phyloP scores from a whole-genome alignment of 495 filamentous ascomycete species.

The Cercophora samala region DNA sequence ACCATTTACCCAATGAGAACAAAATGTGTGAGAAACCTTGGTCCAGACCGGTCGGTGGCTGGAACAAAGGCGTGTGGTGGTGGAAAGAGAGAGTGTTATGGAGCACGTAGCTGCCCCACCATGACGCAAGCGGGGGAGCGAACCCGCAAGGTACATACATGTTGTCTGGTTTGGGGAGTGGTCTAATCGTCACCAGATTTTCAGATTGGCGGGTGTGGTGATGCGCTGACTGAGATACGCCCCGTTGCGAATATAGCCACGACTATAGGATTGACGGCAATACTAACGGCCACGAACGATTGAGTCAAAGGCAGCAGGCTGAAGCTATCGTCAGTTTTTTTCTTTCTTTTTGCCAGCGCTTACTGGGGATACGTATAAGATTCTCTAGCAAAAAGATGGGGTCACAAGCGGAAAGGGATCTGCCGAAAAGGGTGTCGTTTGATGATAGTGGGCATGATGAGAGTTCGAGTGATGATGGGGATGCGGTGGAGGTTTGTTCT shows the following conservation, averaged over 20 bases:
- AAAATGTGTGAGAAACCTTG: too few relatives aligned
- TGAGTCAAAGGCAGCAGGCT: too few relatives aligned
- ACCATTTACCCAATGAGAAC: neutral
- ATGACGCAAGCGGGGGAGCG: constrained; percentile 16
- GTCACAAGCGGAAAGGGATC: neutral
- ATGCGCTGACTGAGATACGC: too few relatives aligned
- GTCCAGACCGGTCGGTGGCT: neutral
- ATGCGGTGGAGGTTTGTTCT: constrained; percentile 40
- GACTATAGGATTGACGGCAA: too few relatives aligned
- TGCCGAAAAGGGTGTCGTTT: constrained; percentile 6
- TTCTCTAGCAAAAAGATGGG: neutral
- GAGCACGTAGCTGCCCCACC: constrained; percentile 13
- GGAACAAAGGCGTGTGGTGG: neutral
- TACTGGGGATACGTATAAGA: too few relatives aligned
- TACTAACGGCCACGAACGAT: too few relatives aligned
- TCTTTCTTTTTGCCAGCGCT: too few relatives aligned
- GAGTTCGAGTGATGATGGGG: constrained; percentile 30
- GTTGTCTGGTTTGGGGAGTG: neutral
- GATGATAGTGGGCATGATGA: constrained; percentile 1
- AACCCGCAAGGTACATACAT: constrained; percentile 6
- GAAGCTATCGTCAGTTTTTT: too few relatives aligned
- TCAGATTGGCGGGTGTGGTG: neutral
- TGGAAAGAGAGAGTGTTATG: too few relatives aligned
- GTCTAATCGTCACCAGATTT: neutral
- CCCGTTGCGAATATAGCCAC: too few relatives aligned